Evolutionary conservation across 2,329 filamentous ascomycete species (phyloP), one percentile per base, ranked within the genome.

Genomic region (Alternaria ventricosa): DNA sequence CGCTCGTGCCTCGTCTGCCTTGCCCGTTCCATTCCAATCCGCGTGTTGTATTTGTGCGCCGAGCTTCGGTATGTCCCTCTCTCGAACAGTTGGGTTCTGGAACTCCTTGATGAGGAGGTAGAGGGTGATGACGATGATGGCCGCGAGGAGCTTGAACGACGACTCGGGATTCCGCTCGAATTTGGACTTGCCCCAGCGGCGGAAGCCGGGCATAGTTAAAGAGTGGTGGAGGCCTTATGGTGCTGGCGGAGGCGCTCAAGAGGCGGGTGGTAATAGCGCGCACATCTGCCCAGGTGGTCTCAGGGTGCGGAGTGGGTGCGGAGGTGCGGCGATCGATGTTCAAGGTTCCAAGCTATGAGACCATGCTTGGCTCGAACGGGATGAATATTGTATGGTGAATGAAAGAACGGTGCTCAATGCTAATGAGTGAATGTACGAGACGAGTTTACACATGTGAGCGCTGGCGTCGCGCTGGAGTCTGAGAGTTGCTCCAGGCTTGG

Each of bases 91-190:
- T 7, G 78, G 74, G 59, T 75, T 64, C 55, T 76, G 75, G 62
- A 80, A 79, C 57, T 77, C 72, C 49, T 79, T 78, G 61, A 80
- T 77, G 33, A 82, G 61, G 51, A 82, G 73, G 73, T 81, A 82
- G 56, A 82, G 75, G 27, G 73, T 75, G 58, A 82, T 73, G 67
- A 82, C 75, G 62, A 82, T 69, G 57, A 78, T 71, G 54, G 77
- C 80, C 44, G 77, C 74, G 54, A 81, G 74, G 57, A 81, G 72
- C 72, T 82, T 81, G 71, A 80, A 81, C n/a, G 76, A 75, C n/a
- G 78, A 78, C 49, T 77, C 75, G 33, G 80, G 79, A 58, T 80
- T 81, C 57, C 77, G 77, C 62, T 79, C 73, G 64, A 79, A 78
- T 61, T 75, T 78, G 15, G 78, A 73, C 60, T 73, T 77, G 70